These are phyloP conservation scores for Scutellaria galericulata DNA, from an alignment of 257 asterid genomes.

Conservation along the genomic window DNA sequence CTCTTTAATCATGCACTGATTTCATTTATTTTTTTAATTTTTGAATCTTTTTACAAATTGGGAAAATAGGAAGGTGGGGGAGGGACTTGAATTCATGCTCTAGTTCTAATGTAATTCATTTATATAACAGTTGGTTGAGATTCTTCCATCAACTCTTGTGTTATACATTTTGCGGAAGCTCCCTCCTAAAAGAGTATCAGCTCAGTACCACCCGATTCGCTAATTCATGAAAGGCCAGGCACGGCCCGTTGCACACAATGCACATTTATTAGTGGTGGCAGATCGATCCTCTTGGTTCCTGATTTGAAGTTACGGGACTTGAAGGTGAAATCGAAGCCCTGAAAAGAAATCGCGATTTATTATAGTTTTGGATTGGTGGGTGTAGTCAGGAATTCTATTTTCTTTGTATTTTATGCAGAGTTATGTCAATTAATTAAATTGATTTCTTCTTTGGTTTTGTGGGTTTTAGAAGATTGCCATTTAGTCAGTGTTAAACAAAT, in stretches of 20 bases:
- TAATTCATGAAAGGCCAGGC: conserved; percentile 3
- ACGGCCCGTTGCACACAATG: no score
- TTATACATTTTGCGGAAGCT: conserved; percentile 70
- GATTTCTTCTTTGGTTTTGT: conserved; percentile 26
- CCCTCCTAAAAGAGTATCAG: conserved; percentile 66
- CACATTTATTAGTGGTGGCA: conserved; percentile 9
- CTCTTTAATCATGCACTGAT: background rate
- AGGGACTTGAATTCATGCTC: background rate
- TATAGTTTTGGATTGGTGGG: conserved; percentile 25
- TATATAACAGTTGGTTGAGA: conserved; percentile 67
- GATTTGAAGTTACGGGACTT: conserved; percentile 16
- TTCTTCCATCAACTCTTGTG: conserved; percentile 68
- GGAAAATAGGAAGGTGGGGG: no score
- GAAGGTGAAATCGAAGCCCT: conserved; percentile 26
- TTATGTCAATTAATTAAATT: background rate
- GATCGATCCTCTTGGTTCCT: conserved; percentile 3
- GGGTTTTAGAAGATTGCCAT: conserved; percentile 16
- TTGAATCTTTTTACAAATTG: no score
- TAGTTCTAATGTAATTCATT: conserved; percentile 29
- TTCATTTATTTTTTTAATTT: background rate
- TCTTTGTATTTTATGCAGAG: conserved; percentile 20
- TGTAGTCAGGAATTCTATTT: conserved; percentile 8
- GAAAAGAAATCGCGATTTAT: conserved; percentile 32
- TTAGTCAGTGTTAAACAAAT: background rate
- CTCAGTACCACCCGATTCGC: conserved; percentile 65